Conservation (phyloP, 495 filamentous ascomycete genomes). For the Podospora appendiculata region DNA sequence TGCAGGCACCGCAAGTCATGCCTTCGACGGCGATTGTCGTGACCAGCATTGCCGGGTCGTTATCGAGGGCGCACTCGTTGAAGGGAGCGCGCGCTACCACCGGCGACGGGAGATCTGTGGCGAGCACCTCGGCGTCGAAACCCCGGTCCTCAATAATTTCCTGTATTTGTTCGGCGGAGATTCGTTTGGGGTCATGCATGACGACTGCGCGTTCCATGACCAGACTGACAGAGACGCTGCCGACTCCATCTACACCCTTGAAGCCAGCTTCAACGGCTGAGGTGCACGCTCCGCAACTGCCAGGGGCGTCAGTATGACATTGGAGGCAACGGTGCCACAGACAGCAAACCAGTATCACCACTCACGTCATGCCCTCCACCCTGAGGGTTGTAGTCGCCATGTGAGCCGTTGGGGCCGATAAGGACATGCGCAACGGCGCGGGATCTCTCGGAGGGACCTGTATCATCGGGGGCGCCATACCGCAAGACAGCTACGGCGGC, state of each 20-base stretch:
- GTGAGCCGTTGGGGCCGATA: slow-evolving; percentile 35
- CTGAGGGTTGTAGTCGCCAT: slow-evolving; percentile 89
- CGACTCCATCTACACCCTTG: slow-evolving; percentile 67
- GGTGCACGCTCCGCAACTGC: slow-evolving; percentile 69
- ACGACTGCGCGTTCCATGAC: slow-evolving; percentile 90
- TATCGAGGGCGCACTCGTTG: slow-evolving; percentile 22
- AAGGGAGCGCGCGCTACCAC: slow-evolving; percentile 22
- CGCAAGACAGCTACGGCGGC: slow-evolving; percentile 1
- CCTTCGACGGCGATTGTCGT: slow-evolving; percentile 84
- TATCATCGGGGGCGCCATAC: slow-evolving; percentile 42
- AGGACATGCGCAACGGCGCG: slow-evolving; percentile 11
- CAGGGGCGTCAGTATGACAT: background rate
- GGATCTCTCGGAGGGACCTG: slow-evolving; percentile 34
- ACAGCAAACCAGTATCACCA: background rate
- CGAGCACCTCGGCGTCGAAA: slow-evolving; percentile 88
- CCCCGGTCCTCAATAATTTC: slow-evolving; percentile 90
- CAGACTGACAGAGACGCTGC: slow-evolving; percentile 80
- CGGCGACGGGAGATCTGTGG: slow-evolving; percentile 60
- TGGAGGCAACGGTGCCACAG: too few species aligned
- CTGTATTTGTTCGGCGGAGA: slow-evolving; percentile 64
- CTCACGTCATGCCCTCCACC: slow-evolving; percentile 82
- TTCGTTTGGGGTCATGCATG: slow-evolving; percentile 70
- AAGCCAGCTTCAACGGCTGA: slow-evolving; percentile 81
- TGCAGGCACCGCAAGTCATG: slow-evolving; percentile 97
- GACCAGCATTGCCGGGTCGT: slow-evolving; percentile 36